A percentile compares a stretch with the other conserved stretches of the same genome.
phyloP scores from a whole-genome alignment of 441 rosid genomes.

The Kokia cookei region DNA sequence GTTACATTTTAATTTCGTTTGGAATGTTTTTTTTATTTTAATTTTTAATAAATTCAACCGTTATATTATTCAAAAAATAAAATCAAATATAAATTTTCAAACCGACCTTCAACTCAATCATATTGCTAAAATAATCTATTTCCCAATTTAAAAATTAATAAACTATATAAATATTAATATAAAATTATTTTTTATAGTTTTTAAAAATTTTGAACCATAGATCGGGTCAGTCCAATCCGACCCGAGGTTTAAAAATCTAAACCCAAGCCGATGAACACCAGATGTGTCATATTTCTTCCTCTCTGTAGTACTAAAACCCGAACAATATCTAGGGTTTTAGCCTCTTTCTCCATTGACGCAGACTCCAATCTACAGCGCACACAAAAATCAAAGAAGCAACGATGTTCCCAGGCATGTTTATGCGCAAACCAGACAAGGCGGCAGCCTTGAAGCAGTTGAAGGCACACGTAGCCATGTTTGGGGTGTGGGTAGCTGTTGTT shows the following conservation, averaged over 20 bases:
- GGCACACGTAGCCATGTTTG: constrained; percentile 59
- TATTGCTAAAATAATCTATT: too few species aligned
- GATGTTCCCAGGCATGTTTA: constrained; percentile 93
- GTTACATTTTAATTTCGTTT: too few species aligned
- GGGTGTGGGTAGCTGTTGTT: constrained; percentile 55
- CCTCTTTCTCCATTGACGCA: not conserved
- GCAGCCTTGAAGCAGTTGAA: constrained; percentile 81
- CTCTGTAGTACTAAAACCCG: not conserved
- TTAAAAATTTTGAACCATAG: too few species aligned
- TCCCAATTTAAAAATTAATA: too few species aligned
- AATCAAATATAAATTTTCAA: too few species aligned
- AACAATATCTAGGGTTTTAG: constrained; percentile 1
- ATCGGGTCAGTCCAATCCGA: too few species aligned
- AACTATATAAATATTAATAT: not conserved
- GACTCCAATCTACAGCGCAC: not conserved
- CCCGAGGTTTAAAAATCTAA: too few species aligned
- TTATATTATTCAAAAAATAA: too few species aligned
- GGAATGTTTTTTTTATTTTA: too few species aligned
- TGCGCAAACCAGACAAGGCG: constrained; percentile 83
- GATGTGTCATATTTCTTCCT: not conserved
- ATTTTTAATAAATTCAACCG: too few species aligned
- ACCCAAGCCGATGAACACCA: not conserved
- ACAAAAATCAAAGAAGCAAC: constrained; percentile 5
- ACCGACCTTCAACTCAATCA: too few species aligned
- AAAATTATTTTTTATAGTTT: too few species aligned